Conservation (phyloP, 169 alveolate species). For the Plasmodium malariae region DNA sequence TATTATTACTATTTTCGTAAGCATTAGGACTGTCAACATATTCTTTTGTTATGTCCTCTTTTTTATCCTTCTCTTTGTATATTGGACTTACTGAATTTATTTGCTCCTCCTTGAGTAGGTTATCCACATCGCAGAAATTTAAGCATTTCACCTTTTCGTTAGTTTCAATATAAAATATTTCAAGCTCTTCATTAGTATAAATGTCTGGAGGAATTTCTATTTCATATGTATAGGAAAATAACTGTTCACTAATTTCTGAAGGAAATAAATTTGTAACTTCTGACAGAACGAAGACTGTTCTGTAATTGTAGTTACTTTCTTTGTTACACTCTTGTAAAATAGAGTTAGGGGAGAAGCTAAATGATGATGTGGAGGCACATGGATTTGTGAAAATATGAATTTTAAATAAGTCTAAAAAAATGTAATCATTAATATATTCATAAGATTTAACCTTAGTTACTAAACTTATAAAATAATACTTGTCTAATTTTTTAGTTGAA, state of each 20-base stretch:
- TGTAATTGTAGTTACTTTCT: background rate
- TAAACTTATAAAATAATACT: slow-evolving; percentile 17
- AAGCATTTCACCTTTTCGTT: slow-evolving; percentile 21
- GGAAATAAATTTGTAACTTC: background rate
- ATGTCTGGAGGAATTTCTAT: slow-evolving; percentile 47
- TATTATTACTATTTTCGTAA: slow-evolving; percentile 38
- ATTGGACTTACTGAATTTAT: slow-evolving; percentile 1
- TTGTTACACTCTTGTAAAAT: background rate
- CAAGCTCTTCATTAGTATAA: slow-evolving; percentile 26
- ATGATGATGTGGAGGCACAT: background rate
- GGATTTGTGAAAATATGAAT: slow-evolving; percentile 28
- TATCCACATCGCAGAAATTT: slow-evolving; percentile 31
- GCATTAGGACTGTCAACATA: slow-evolving; percentile 38
- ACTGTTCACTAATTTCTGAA: slow-evolving; percentile 19
- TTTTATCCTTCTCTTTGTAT: slow-evolving; percentile 6
- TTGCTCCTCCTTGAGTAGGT: slow-evolving; percentile 2
- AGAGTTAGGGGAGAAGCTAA: background rate
- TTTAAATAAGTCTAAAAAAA: slow-evolving; percentile 54
- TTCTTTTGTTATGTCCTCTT: slow-evolving; percentile 9
- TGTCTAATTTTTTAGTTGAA: slow-evolving; percentile 25
- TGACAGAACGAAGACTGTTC: background rate
- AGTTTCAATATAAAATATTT: slow-evolving; percentile 44
- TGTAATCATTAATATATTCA: slow-evolving; percentile 55
- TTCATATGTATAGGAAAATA: slow-evolving; percentile 23
- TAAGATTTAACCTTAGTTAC: slow-evolving; percentile 43